Conservation (phyloP, 345 rosid genomes). For the Kernera saxatilis region DNA sequence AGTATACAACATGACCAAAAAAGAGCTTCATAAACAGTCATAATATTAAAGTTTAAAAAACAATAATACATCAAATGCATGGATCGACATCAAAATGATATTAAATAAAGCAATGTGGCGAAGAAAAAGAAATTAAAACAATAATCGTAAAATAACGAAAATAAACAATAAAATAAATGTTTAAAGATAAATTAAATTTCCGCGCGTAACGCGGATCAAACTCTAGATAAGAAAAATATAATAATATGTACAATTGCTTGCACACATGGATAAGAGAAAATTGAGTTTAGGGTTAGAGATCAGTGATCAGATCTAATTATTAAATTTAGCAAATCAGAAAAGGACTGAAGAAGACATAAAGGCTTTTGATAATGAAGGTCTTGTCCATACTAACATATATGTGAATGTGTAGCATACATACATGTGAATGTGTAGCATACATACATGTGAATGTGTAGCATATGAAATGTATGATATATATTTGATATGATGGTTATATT, state of each 20-base stretch:
- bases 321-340: conserved; percentile 34
- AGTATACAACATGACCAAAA: no score
- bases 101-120: no score
- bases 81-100: no score
- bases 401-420: no score
- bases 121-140: no score
- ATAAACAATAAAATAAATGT: background rate
- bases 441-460: background rate
- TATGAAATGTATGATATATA: background rate
- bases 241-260: conserved; percentile 6
- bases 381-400: conserved; percentile 16
- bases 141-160: no score
- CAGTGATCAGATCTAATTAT: conserved; percentile 26
- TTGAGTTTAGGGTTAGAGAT: conserved; percentile 23
- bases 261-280: conserved; percentile 31
- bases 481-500: background rate
- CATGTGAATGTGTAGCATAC: background rate
- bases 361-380: conserved; percentile 37
- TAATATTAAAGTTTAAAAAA: no score
- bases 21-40: no score
- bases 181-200: no score
- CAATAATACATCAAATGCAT: no score
- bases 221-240: background rate
- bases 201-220: no score
- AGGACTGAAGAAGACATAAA: conserved; percentile 51